Conservation (phyloP, 202 grass and related monocot genomes). For the Panicum hallii region DNA sequence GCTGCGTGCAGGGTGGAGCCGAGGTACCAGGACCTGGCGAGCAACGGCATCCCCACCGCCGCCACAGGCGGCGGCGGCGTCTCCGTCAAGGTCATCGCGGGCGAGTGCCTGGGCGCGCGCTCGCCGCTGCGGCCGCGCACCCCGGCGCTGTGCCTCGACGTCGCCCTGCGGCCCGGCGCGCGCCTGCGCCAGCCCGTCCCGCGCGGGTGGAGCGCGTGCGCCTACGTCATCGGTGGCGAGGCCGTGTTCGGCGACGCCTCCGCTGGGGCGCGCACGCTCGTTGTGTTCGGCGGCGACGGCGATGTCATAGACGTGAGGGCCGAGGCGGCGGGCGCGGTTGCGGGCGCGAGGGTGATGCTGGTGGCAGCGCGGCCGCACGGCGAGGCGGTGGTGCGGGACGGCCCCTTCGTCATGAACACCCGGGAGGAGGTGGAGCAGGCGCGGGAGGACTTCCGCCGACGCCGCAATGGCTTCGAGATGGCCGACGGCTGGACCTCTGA, state of each 20-base stretch:
- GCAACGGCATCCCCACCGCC: constrained; percentile 62
- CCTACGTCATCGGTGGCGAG: constrained; percentile 77
- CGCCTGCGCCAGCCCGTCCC: constrained; percentile 55
- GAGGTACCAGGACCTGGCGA: constrained; percentile 72
- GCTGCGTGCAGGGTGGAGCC: constrained; percentile 68
- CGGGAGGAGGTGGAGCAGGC: constrained; percentile 69
- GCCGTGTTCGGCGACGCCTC: constrained; percentile 35
- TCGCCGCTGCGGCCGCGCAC: constrained; percentile 67
- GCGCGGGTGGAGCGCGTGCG: constrained; percentile 68
- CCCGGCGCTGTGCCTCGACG: constrained; percentile 77
- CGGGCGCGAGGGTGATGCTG: constrained; percentile 51
- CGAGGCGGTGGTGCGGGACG: constrained; percentile 58
- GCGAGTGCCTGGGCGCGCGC: constrained; percentile 66
- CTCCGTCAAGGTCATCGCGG: constrained; percentile 76
- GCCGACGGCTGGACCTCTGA: constrained; percentile 55
- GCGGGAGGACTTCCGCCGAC: constrained; percentile 53
- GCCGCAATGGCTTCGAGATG: constrained; percentile 75
- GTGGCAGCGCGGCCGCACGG: constrained; percentile 62
- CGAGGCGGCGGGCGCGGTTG: no score
- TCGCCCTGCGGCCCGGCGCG: constrained; percentile 62
- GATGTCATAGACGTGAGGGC: constrained; percentile 38
- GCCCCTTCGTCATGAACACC: constrained; percentile 74
- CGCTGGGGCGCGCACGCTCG: constrained; percentile 48
- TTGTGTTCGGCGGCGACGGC: constrained; percentile 60
- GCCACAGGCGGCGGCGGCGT: constrained; percentile 50